Evolutionary conservation across 2,329 filamentous ascomycete genomes (phyloP), one percentile per base, ranked within the genome.

Genomic region (Penicillium sp.): DNA sequence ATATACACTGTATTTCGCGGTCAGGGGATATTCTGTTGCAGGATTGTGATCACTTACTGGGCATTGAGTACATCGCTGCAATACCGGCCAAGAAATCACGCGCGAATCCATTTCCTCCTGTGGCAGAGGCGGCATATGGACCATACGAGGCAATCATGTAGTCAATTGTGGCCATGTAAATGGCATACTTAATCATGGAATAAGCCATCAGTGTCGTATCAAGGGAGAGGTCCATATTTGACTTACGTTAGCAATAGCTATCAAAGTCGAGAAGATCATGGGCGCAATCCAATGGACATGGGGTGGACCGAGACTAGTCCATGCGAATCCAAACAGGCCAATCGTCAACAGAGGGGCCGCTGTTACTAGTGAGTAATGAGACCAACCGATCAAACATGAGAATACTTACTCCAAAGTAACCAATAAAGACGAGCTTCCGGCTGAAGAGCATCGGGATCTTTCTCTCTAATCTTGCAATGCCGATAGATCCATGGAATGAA

Each of bases 91-190:
- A 72, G 62, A 87, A 80, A 60, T 87, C 85, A 41, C 85, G 77
- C 8, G 83, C 81, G 52, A 86, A 83, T 2, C 82, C 85, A 61
- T 88, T 87, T 9, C 85, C 84, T 25, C 85, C 85, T 0, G 84
- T 86, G 2, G 85, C 85, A 0, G 83, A 86, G 15, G 85, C 84
- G 0, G 85, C 78, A 65, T 84, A 87, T 0, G 80, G 80, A 0
- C 84, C 85, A 63, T 88, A 88, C 0, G 83, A 79, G 25, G 82
- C 84, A 46, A 87, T 83, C 80, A 86, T 86, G 69, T 87, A 87
- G 66, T 87, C 85, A 62, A 87, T 85, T 2, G 83, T 85, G 7
- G 82, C 80, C 78, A 85, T 84, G 65, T 86, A 86, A 35, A 85
- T 84, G 16, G 68, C 63, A 50, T 67, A 74, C 71, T 73, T 51